phyloP scores from a whole-genome alignment of 257 asterid species.

The Solanum chiquidenum region DNA sequence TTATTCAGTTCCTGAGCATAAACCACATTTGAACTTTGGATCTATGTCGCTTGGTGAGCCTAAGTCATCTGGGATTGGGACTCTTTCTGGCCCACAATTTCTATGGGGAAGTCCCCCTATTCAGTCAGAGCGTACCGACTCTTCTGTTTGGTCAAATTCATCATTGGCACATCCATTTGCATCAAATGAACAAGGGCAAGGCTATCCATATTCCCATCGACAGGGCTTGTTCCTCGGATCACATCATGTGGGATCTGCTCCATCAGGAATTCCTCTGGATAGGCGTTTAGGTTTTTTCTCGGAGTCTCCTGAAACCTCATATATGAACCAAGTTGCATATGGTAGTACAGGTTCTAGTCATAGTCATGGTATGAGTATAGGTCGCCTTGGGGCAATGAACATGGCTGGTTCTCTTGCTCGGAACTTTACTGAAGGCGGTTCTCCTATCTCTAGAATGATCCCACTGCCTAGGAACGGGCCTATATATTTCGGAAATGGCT shows the following conservation, averaged over 20 bases:
- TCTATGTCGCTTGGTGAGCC: conserved; percentile 46
- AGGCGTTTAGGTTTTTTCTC: conserved; percentile 72
- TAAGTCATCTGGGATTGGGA: conserved; percentile 60
- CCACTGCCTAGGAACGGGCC: conserved; percentile 59
- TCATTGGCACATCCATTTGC: conserved; percentile 32
- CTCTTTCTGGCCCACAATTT: conserved; percentile 91
- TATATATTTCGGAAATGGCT: conserved; percentile 52
- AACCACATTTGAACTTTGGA: conserved; percentile 49
- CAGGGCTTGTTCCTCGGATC: conserved; percentile 43
- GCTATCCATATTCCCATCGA: conserved; percentile 39
- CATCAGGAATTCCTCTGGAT: conserved; percentile 70
- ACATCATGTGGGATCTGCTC: conserved; percentile 91
- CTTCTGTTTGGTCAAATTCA: conserved; percentile 53
- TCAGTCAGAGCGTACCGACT: conserved; percentile 37
- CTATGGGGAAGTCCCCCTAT: conserved; percentile 91
- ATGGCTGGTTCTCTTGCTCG: conserved; percentile 54
- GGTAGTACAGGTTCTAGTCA: conserved; percentile 41
- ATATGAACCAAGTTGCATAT: conserved; percentile 37
- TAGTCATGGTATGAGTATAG: conserved; percentile 31
- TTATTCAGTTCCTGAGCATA: conserved; percentile 36
- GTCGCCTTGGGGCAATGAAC: conserved; percentile 43
- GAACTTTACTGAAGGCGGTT: conserved; percentile 46
- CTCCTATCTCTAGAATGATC: conserved; percentile 61
- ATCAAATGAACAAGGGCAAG: conserved; percentile 38
- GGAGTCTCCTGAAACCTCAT: conserved; percentile 71